phyloP scores from a whole-genome alignment of 345 rosid species.

The Turnera subulata region DNA sequence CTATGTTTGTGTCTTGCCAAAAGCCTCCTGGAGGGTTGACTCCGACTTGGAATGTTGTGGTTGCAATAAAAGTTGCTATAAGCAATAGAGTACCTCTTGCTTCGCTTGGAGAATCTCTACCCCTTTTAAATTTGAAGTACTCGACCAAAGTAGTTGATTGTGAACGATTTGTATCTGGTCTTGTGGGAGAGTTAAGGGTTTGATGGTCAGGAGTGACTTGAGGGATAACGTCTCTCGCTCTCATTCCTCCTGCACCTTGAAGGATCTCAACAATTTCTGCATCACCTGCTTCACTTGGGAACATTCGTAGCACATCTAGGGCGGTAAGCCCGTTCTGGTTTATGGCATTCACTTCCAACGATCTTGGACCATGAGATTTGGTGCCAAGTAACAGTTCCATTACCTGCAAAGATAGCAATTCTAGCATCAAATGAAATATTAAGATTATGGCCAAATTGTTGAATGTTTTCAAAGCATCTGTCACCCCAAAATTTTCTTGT shows the following conservation, averaged over 20 bases:
- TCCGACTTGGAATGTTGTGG: slow-evolving; percentile 37
- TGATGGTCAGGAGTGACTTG: background rate
- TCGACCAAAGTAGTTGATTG: slow-evolving; percentile 21
- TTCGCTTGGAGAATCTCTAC: slow-evolving; percentile 56
- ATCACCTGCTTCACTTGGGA: slow-evolving; percentile 21
- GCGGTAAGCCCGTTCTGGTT: slow-evolving; percentile 14
- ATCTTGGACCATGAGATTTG: background rate
- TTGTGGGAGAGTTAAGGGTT: background rate
- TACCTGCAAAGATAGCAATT: slow-evolving; percentile 6
- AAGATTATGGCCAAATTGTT: too few species aligned
- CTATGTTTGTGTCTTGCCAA: slow-evolving; percentile 41
- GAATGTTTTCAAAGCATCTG: too few species aligned
- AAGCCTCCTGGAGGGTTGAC: slow-evolving; percentile 14
- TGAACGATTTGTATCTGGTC: slow-evolving; percentile 10
- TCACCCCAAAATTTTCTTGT: too few species aligned
- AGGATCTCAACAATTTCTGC: slow-evolving; percentile 16
- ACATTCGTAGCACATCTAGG: slow-evolving; percentile 8
- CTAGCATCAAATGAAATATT: background rate
- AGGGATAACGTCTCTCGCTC: background rate
- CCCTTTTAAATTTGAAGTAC: slow-evolving; percentile 53
- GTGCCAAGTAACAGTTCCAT: slow-evolving; percentile 6
- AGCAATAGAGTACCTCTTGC: slow-evolving; percentile 41
- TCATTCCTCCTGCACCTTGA: slow-evolving; percentile 2
- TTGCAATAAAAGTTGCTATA: slow-evolving; percentile 50
- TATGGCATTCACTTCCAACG: slow-evolving; percentile 13